Base-by-base conservation (phyloP, 176 grass and related monocot species). In the Ananas comosus region DNA sequence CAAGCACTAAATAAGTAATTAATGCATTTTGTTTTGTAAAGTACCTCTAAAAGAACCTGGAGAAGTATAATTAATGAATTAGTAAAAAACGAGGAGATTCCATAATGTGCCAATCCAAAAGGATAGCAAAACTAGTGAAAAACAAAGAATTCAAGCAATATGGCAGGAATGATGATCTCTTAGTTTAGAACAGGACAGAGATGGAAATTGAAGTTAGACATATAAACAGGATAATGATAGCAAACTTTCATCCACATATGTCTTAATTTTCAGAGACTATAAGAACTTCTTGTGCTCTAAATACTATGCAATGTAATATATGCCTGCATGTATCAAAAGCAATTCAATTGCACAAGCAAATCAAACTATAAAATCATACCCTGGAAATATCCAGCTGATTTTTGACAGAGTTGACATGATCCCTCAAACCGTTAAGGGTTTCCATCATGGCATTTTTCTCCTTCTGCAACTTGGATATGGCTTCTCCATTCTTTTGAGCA, bases 371-470 rank as follows among this genome's bases (percentile, higher is more conserved):
- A 33, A 67, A 77, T 16, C 65, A n/a, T 53, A 77, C 74, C 65
- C 74, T 54, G 42, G 51, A 49, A 50, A 65, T 13, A 77, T 77
- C 74, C 51, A 77, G 49, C 47, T 77, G 74, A 59, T 21, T 77
- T 68, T 77, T 77, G n/a, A 77, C 33, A 25, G 65, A 68, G 47
- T 53, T 69, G 42, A 53, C 12, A 17, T 77, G 65, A 47, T 77
- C 74, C 18, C 65, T 77, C 22, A 54, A 53, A 51, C 51, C 53
- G 58, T 28, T 68, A 25, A 77, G 51, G 51, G 51, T 77, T 77
- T 77, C 74, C 74, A 77, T 77, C 42, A 77, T n/a, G 11, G 52
- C 65, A 56, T 33, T 77, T 42, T 77, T 77, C 65, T 77, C 74
- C 50, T 68, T 77, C 65, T 77, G 74, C 12, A 77, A 50, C 33